These are phyloP conservation scores for Stylonectria norvegica DNA, from an alignment of 2,329 filamentous ascomycete species.

Conservation along the genomic window DNA sequence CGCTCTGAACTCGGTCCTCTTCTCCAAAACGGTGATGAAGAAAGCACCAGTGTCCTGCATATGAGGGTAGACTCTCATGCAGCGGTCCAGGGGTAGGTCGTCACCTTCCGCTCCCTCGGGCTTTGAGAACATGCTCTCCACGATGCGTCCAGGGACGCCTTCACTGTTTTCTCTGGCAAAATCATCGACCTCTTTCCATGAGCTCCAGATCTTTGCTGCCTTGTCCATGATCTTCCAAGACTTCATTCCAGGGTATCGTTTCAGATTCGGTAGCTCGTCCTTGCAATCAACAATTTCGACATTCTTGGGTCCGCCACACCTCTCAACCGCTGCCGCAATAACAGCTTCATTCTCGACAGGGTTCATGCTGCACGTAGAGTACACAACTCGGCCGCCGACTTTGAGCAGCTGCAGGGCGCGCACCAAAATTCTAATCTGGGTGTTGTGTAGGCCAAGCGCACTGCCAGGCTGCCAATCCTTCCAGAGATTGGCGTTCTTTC, in stretches of 20 bases:
- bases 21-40: slow-evolving; percentile 94
- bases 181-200: slow-evolving; percentile 76
- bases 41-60: slow-evolving; percentile 95
- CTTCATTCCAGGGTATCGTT: slow-evolving; percentile 72
- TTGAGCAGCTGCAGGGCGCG: slow-evolving; percentile 94
- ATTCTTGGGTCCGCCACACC: slow-evolving; percentile 79
- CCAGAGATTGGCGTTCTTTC: slow-evolving; percentile 94
- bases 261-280: slow-evolving; percentile 70
- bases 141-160: slow-evolving; percentile 62
- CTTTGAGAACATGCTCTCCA: slow-evolving; percentile 78
- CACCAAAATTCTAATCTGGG: slow-evolving; percentile 85
- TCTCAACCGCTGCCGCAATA: slow-evolving; percentile 79
- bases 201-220: slow-evolving; percentile 71
- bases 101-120: slow-evolving; percentile 52
- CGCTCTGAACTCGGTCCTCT: slow-evolving; percentile 79
- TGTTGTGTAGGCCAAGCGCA: slow-evolving; percentile 79
- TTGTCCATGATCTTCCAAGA: slow-evolving; percentile 93
- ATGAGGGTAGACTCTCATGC: slow-evolving; percentile 92
- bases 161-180: slow-evolving; percentile 57
- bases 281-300: slow-evolving; percentile 83
- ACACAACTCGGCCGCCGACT: slow-evolving; percentile 89
- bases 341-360: slow-evolving; percentile 96
- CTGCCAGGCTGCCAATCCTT: slow-evolving; percentile 89
- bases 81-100: slow-evolving; percentile 77
- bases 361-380: slow-evolving; percentile 99